A percentile compares a stretch with the other conserved stretches of the same genome.
Conservation (phyloP, 768 basidiomycete species). For the Mycena albidolilacea region DNA sequence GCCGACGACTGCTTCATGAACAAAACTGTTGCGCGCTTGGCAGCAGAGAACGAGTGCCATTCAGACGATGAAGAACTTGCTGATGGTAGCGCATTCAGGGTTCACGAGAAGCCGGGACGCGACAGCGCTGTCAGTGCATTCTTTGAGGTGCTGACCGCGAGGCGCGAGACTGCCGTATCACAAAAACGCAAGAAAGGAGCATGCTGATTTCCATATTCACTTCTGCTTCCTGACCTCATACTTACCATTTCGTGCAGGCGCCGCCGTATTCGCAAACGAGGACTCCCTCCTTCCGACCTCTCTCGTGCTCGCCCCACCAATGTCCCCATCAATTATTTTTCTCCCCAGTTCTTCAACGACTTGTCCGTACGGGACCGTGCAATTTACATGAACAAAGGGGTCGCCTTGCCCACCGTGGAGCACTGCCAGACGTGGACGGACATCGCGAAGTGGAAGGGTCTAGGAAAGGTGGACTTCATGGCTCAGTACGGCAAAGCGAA, state of each 20-base stretch:
- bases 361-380: slow-evolving; percentile 7
- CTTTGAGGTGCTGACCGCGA: too few species aligned
- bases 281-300: not conserved
- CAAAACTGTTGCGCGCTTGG: not conserved
- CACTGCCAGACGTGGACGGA: not conserved
- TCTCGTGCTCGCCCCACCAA: not conserved
- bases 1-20: slow-evolving; percentile 5
- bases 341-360: slow-evolving; percentile 26
- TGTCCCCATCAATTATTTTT: slow-evolving; percentile 29
- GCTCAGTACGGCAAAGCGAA: slow-evolving; percentile 14
- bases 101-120: too few species aligned
- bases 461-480: slow-evolving; percentile 13
- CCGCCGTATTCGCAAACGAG: slow-evolving; percentile 1
- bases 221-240: too few species aligned
- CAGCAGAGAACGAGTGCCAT: too few species aligned
- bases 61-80: too few species aligned
- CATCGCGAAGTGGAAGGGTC: slow-evolving; percentile 14
- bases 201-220: too few species aligned
- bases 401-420: slow-evolving; percentile 23
- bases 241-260: not conserved
- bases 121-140: too few species aligned
- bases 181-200: too few species aligned
- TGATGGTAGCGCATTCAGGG: too few species aligned
- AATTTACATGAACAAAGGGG: slow-evolving; percentile 26
- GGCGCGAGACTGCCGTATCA: too few species aligned